Percentiles rank a stretch among this genome's conserved stretches.
phyloP scores from a whole-genome alignment of 176 grass and related monocot genomes.

The Metroxylon sagu region DNA sequence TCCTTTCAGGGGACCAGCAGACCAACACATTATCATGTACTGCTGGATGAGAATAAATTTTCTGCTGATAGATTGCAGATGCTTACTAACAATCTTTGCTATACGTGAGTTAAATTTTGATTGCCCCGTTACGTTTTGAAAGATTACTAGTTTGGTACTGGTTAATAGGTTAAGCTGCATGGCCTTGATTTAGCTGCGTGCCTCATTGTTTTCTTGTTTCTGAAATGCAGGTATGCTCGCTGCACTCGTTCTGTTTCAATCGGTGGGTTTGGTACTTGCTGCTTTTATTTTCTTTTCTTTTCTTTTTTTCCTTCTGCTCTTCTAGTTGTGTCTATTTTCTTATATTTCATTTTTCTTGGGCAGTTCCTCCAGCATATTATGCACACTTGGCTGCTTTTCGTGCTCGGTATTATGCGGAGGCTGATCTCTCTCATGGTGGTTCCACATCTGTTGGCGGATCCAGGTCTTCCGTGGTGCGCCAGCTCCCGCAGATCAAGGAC shows the following conservation, averaged over 20 bases:
- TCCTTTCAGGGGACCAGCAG: slow-evolving; percentile 58
- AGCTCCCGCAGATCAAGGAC: slow-evolving; percentile 62
- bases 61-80: slow-evolving; percentile 55
- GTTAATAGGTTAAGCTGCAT: too few relatives aligned
- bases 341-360: background rate
- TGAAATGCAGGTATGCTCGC: slow-evolving; percentile 60
- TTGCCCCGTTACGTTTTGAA: too few relatives aligned
- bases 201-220: slow-evolving; percentile 2
- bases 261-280: slow-evolving; percentile 31
- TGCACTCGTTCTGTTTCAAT: slow-evolving; percentile 81
- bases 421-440: slow-evolving; percentile 40
- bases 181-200: too few relatives aligned
- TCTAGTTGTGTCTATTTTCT: background rate
- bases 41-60: slow-evolving; percentile 69
- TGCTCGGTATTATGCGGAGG: slow-evolving; percentile 51
- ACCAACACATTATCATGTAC: slow-evolving; percentile 69
- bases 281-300: background rate
- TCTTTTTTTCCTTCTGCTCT: background rate
- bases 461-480: slow-evolving; percentile 28
- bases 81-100: slow-evolving; percentile 85
- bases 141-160: too few relatives aligned
- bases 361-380: slow-evolving; percentile 80
- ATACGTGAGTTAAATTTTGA: slow-evolving; percentile 42
- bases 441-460: slow-evolving; percentile 16
- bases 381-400: slow-evolving; percentile 72